These are phyloP conservation scores for Papiliotrema terrestris DNA, from an alignment of 1,284 basidiomycete genomes.

Conservation along the genomic window DNA sequence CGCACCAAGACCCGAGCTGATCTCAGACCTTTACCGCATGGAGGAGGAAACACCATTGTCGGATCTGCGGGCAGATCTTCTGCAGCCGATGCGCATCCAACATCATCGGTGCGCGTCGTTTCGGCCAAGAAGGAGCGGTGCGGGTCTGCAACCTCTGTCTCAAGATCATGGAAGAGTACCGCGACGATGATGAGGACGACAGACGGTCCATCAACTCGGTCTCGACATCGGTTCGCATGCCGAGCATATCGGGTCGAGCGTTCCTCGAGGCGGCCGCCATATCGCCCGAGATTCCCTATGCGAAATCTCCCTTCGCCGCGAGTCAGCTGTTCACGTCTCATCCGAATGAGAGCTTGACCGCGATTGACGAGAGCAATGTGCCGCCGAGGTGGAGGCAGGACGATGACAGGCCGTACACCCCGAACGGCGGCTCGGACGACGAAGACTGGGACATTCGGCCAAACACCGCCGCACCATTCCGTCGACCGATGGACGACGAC, in stretches of 20 bases:
- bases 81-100: conserved; percentile 95
- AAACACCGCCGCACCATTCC: conserved; percentile 66
- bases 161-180: conserved; percentile 74
- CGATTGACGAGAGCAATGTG: conserved; percentile 42
- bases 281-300: conserved; percentile 40
- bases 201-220: conserved; percentile 41
- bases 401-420: conserved; percentile 33
- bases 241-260: conserved; percentile 28
- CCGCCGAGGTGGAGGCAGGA: conserved; percentile 26
- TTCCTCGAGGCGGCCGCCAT: conserved; percentile 44
- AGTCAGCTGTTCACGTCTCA: conserved; percentile 66
- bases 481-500: conserved; percentile 65
- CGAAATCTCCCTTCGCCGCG: conserved; percentile 82
- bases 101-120: conserved; percentile 90
- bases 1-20: not conserved
- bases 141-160: conserved; percentile 93
- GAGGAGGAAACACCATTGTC: conserved; percentile 90
- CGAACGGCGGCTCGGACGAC: conserved; percentile 41
- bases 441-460: conserved; percentile 51
- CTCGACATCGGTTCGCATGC: conserved; percentile 29
- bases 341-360: conserved; percentile 37
- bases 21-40: conserved; percentile 79
- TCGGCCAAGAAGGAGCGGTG: conserved; percentile 87
- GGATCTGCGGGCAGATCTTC: conserved; percentile 87
- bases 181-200: conserved; percentile 60